These are phyloP conservation scores for Tylopilus sp. DNA, from an alignment of 768 basidiomycete genomes.

Conservation along the genomic window DNA sequence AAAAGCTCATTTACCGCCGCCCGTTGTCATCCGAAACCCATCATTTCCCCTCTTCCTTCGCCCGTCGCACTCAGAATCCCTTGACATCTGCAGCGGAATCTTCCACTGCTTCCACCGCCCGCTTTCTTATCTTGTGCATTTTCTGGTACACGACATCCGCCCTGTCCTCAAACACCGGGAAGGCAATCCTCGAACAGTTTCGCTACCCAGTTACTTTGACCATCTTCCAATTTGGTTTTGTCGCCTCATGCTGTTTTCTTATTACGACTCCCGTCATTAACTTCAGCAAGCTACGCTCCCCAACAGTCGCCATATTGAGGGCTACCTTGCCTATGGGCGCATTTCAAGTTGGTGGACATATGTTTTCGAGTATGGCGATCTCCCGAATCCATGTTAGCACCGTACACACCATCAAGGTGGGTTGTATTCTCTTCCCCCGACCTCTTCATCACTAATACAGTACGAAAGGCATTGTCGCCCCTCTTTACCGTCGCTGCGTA, in stretches of 20 bases:
- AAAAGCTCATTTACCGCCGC: conserved; percentile 16
- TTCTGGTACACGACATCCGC: conserved; percentile 96
- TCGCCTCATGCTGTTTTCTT: conserved; percentile 80
- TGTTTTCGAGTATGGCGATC: conserved; percentile 97
- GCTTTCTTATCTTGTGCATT: conserved; percentile 77
- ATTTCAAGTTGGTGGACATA: conserved; percentile 97
- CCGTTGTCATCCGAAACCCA: conserved; percentile 12
- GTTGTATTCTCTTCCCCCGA: background rate
- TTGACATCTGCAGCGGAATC: conserved; percentile 13
- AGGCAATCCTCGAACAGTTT: conserved; percentile 90
- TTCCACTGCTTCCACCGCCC: conserved; percentile 31
- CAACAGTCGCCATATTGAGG: conserved; percentile 67
- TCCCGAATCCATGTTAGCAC: conserved; percentile 96
- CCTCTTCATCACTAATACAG: conserved; percentile 2
- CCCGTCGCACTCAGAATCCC: conserved; percentile 22
- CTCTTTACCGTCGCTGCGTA: conserved; percentile 97
- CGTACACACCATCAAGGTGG: conserved; percentile 98
- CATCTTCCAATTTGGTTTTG: conserved; percentile 95
- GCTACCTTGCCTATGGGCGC: conserved; percentile 93
- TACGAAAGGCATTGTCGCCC: conserved; percentile 82
- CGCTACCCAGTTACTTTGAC: conserved; percentile 95
- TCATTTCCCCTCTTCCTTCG: conserved; percentile 21
- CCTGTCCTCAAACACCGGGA: conserved; percentile 94
- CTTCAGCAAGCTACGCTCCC: conserved; percentile 64
- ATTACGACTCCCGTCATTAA: conserved; percentile 74